These are phyloP conservation scores for Oidiodendron maius DNA, from an alignment of 495 filamentous ascomycete species.

Conservation along the genomic window DNA sequence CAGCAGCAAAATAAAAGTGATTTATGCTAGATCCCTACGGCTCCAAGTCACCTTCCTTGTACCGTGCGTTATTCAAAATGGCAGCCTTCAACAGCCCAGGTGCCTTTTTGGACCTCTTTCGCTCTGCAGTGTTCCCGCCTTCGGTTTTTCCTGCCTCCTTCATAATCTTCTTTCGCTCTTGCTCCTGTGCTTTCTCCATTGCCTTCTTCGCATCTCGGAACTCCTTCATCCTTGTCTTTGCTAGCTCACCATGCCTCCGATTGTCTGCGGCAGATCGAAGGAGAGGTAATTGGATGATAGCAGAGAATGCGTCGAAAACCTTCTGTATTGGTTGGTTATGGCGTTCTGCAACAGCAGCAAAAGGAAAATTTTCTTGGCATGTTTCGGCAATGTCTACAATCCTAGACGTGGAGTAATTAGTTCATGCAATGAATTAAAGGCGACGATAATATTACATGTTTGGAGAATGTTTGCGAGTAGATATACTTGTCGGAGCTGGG, in stretches of 20 bases:
- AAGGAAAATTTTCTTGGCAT: slow-evolving; percentile 38
- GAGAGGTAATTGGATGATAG: slow-evolving; percentile 37
- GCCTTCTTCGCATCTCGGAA: slow-evolving; percentile 16
- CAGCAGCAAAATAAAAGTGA: too few species aligned
- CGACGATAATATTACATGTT: slow-evolving; percentile 15
- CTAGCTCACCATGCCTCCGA: slow-evolving; percentile 22
- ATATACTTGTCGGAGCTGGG: slow-evolving; percentile 2
- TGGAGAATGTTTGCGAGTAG: slow-evolving; percentile 16
- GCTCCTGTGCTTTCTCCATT: slow-evolving; percentile 17
- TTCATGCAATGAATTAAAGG: background rate
- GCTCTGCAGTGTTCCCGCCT: slow-evolving; percentile 1
- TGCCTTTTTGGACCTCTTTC: slow-evolving; percentile 3
- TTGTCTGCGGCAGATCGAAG: slow-evolving; percentile 37
- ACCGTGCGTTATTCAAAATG: slow-evolving; percentile 5
- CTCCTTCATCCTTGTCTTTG: slow-evolving; percentile 17
- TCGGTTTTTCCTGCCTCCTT: slow-evolving; percentile 8
- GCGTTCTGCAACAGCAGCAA: slow-evolving; percentile 34
- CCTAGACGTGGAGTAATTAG: slow-evolving; percentile 20
- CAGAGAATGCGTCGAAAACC: slow-evolving; percentile 37
- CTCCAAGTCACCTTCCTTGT: background rate
- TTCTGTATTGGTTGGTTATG: slow-evolving; percentile 35
- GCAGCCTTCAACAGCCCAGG: slow-evolving; percentile 9
- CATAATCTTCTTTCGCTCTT: slow-evolving; percentile 6
- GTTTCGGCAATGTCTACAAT: slow-evolving; percentile 45
- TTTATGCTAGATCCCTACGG: too few species aligned